Evolutionary conservation across 257 asterid genomes (phyloP).

Genomic region (Lycium ferocissimum): DNA sequence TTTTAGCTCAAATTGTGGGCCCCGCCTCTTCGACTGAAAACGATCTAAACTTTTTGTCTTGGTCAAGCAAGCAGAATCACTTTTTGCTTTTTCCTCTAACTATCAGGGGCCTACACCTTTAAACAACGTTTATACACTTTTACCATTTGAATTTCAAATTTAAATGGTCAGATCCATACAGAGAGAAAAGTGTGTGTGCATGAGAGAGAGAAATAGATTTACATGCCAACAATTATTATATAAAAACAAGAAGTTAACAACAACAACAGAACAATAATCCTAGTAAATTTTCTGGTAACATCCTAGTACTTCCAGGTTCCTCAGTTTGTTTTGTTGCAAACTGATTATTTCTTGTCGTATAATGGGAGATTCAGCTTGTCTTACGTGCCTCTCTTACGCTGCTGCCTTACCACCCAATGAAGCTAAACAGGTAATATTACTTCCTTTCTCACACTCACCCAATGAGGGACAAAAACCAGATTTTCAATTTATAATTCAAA

Average conservation of each 20-base stretch:
- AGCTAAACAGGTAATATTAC: slow-evolving; percentile 59
- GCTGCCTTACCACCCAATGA: slow-evolving; percentile 69
- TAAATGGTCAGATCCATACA: slow-evolving; percentile 23
- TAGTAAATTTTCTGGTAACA: slow-evolving; percentile 18
- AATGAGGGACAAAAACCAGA: background rate
- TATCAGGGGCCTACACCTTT: slow-evolving; percentile 12
- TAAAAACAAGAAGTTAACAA: background rate
- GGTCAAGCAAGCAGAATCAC: slow-evolving; percentile 14
- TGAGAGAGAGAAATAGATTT: background rate
- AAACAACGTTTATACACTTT: slow-evolving; percentile 26
- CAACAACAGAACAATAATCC: background rate
- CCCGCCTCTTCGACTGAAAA: slow-evolving; percentile 12
- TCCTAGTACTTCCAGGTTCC: background rate
- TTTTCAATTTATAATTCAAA: slow-evolving; percentile 16
- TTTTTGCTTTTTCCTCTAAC: background rate
- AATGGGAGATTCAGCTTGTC: slow-evolving; percentile 88
- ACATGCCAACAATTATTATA: background rate
- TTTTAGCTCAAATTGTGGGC: background rate
- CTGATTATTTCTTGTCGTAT: background rate
- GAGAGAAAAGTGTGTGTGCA: background rate
- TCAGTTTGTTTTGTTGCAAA: background rate
- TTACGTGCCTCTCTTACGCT: slow-evolving; percentile 76
- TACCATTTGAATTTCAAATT: slow-evolving; percentile 80
- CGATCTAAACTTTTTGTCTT: background rate
- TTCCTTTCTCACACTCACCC: background rate